phyloP scores from a whole-genome alignment of 2,329 filamentous ascomycete species.

The Alternaria alternata region DNA sequence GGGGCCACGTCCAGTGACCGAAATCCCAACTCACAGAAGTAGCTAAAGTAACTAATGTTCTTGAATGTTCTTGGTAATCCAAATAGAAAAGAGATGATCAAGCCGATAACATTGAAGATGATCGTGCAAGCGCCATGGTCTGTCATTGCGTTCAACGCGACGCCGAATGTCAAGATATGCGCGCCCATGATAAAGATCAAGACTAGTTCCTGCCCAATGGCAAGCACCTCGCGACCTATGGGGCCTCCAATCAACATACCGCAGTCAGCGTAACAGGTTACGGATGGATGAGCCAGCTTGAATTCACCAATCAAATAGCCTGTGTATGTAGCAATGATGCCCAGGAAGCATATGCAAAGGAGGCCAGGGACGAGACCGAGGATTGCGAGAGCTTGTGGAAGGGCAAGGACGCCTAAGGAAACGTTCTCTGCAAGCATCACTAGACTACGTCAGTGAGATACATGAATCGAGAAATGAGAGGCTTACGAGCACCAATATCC shows the following conservation, averaged over 20 bases:
- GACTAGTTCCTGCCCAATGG: slow-evolving; percentile 68
- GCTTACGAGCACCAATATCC: slow-evolving; percentile 10
- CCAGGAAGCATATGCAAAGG: slow-evolving; percentile 62
- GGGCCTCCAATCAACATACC: slow-evolving; percentile 68
- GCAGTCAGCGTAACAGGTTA: slow-evolving; percentile 73
- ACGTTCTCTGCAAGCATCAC: slow-evolving; percentile 69
- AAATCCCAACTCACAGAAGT: slow-evolving; percentile 58
- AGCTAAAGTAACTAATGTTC: slow-evolving; percentile 68
- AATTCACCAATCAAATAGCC: slow-evolving; percentile 69
- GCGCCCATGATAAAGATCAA: slow-evolving; percentile 74
- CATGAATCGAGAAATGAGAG: background rate
- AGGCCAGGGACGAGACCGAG: slow-evolving; percentile 64
- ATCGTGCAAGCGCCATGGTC: slow-evolving; percentile 70
- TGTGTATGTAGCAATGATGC: slow-evolving; percentile 66
- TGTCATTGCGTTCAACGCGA: slow-evolving; percentile 72
- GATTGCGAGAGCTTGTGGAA: slow-evolving; percentile 62
- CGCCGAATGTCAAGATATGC: slow-evolving; percentile 74
- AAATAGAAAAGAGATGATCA: slow-evolving; percentile 65
- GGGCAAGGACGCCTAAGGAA: slow-evolving; percentile 64
- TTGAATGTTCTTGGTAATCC: slow-evolving; percentile 70
- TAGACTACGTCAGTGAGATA: slow-evolving; percentile 7
- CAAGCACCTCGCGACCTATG: slow-evolving; percentile 69
- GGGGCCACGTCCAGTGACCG: slow-evolving; percentile 15
- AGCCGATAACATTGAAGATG: slow-evolving; percentile 67
- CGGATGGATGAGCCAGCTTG: slow-evolving; percentile 64